Percentiles rank a stretch among this genome's conserved stretches.
Evolutionary conservation across 768 basidiomycete species (phyloP).

Genomic region (Calvatia gigantea): DNA sequence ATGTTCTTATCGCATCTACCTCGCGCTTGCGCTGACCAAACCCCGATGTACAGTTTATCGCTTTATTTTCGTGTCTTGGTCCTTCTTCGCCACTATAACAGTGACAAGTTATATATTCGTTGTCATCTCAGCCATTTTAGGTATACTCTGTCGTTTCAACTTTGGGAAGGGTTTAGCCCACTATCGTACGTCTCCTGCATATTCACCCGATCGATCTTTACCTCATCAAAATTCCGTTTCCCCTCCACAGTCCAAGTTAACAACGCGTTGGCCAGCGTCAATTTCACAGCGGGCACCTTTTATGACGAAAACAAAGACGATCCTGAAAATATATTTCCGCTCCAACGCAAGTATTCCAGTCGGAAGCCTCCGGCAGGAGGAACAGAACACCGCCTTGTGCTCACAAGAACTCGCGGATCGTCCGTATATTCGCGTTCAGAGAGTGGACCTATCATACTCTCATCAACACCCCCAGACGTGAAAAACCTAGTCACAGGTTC

Average conservation of each 20-base stretch:
- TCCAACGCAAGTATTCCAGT: neutral
- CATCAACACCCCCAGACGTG: constrained; percentile 5
- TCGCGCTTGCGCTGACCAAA: neutral
- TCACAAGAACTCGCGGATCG: neutral
- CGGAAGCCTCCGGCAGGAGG: neutral
- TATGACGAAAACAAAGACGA: constrained; percentile 6
- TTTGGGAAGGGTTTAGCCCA: constrained; percentile 55
- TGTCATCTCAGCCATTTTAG: constrained; percentile 37
- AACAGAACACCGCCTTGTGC: neutral
- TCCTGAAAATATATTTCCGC: neutral
- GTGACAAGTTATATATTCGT: constrained; percentile 39
- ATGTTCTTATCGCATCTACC: constrained; percentile 17
- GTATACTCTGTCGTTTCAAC: constrained; percentile 46
- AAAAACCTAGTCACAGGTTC: constrained; percentile 1
- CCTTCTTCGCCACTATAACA: constrained; percentile 46
- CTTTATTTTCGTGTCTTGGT: constrained; percentile 39
- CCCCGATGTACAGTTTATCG: constrained; percentile 31
- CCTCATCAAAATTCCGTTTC: neutral
- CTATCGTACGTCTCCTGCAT: constrained; percentile 30
- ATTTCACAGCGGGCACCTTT: constrained; percentile 9
- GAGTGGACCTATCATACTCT: constrained; percentile 2
- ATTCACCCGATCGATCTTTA: neutral
- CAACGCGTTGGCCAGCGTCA: neutral
- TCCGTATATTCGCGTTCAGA: neutral
- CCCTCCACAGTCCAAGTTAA: constrained; percentile 1